Evolutionary conservation across 1,284 basidiomycete species (phyloP).

Genomic region (Cutaneotrichosporon sp.): DNA sequence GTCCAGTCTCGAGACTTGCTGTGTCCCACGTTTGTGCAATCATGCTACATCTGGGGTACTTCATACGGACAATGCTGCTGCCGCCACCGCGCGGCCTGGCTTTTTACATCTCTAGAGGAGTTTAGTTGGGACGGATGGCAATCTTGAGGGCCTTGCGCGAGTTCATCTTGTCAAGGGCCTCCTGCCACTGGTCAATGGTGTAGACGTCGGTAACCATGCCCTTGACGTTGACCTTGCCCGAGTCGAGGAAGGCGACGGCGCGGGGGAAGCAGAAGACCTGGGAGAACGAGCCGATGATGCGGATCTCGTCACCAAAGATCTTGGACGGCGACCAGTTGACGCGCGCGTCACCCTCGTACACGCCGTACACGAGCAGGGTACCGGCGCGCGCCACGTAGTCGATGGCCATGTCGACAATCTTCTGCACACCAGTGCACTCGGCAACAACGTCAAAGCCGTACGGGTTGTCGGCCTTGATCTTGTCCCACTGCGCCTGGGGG

Average conservation of each 20-base stretch:
- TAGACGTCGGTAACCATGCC: slow-evolving; percentile 77
- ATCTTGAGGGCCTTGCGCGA: slow-evolving; percentile 49
- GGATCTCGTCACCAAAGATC: slow-evolving; percentile 80
- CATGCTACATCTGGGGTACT: not conserved
- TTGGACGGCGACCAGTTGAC: slow-evolving; percentile 78
- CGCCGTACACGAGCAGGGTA: slow-evolving; percentile 53
- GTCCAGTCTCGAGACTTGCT: too few relatives aligned
- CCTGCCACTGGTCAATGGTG: slow-evolving; percentile 69
- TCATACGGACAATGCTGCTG: not conserved
- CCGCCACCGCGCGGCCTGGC: not conserved
- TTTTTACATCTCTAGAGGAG: not conserved
- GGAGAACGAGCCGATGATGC: slow-evolving; percentile 78
- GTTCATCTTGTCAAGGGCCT: slow-evolving; percentile 77
- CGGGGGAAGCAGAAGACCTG: slow-evolving; percentile 82
- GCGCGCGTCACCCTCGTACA: slow-evolving; percentile 62
- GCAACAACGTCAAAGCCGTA: slow-evolving; percentile 84
- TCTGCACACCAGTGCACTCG: slow-evolving; percentile 78
- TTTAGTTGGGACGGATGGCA: slow-evolving; percentile 38
- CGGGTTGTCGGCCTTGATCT: slow-evolving; percentile 70
- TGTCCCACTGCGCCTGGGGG: slow-evolving; percentile 70
- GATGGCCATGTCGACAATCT: slow-evolving; percentile 70
- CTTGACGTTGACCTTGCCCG: slow-evolving; percentile 71
- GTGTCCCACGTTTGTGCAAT: too few relatives aligned
- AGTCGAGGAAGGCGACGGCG: slow-evolving; percentile 78
- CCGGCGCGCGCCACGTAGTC: slow-evolving; percentile 67